Conservation (phyloP, 1,139 yeast genomes). For the Pichia terricola region DNA sequence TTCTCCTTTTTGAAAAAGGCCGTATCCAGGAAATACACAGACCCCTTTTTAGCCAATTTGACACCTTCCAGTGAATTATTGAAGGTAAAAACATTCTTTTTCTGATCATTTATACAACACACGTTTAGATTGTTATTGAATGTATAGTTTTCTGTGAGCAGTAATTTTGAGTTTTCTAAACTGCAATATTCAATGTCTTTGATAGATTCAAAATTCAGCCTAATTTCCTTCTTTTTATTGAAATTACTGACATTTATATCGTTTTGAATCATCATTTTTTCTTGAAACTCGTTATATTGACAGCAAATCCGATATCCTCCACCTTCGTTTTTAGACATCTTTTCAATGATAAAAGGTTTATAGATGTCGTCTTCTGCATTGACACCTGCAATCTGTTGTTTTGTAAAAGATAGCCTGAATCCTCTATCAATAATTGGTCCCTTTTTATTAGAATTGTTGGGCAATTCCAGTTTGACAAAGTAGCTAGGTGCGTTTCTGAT, state of each 20-base stretch:
- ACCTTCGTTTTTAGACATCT: constrained; percentile 13
- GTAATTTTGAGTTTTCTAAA: constrained; percentile 4
- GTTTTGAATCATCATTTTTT: constrained; percentile 9
- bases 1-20: constrained; percentile 7
- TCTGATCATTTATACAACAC: constrained; percentile 16
- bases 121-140: constrained; percentile 14
- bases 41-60: constrained; percentile 25
- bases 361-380: constrained; percentile 9
- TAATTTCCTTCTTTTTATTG: background rate
- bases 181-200: background rate
- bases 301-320: constrained; percentile 13
- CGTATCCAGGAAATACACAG: constrained; percentile 26
- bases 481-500: constrained; percentile 52
- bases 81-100: constrained; percentile 16
- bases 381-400: constrained; percentile 21
- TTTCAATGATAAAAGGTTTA: constrained; percentile 17
- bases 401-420: constrained; percentile 29
- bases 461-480: constrained; percentile 34
- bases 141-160: constrained; percentile 7
- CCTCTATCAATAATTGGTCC: constrained; percentile 11
- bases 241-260: constrained; percentile 7
- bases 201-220: constrained; percentile 2
- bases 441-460: constrained; percentile 10
- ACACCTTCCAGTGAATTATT: constrained; percentile 21
- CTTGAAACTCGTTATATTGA: constrained; percentile 14